These are phyloP conservation scores for Dipteronia sinensis DNA, from an alignment of 345 rosid genomes.

Conservation along the genomic window DNA sequence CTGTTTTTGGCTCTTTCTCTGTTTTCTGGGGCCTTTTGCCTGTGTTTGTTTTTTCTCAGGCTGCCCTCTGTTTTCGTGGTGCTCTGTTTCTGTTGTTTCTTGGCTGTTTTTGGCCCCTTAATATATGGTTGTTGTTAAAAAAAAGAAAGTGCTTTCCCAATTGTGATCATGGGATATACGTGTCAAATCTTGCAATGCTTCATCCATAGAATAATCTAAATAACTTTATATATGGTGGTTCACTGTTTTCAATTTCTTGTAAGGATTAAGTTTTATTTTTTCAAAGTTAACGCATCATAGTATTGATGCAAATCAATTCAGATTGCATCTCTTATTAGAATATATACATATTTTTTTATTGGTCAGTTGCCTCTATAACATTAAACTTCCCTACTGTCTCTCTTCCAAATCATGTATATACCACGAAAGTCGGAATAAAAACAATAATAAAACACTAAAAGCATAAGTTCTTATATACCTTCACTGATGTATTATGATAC, in stretches of 20 bases:
- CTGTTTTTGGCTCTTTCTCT: too few species aligned
- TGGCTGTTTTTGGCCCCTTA: too few species aligned
- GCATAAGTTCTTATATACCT: slow-evolving; percentile 45
- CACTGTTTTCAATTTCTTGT: background rate
- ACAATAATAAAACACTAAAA: slow-evolving; percentile 5
- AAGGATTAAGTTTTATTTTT: background rate
- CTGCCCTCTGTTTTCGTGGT: too few species aligned
- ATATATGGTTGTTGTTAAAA: too few species aligned
- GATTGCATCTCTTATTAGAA: background rate
- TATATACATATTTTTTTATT: background rate
- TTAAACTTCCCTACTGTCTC: background rate
- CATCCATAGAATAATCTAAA: background rate
- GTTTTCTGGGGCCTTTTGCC: too few species aligned
- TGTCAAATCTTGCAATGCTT: background rate
- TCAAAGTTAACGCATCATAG: background rate
- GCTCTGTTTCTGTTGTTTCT: too few species aligned
- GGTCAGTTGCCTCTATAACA: too few species aligned
- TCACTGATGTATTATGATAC: slow-evolving; percentile 66
- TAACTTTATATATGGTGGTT: background rate
- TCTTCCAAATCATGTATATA: background rate
- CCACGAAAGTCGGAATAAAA: background rate
- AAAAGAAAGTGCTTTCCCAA: background rate
- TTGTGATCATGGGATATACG: background rate
- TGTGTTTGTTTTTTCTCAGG: too few species aligned
- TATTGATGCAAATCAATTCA: background rate